Evolutionary conservation across 2,329 filamentous ascomycete genomes (phyloP).

Genomic region (Shiraia sp.): DNA sequence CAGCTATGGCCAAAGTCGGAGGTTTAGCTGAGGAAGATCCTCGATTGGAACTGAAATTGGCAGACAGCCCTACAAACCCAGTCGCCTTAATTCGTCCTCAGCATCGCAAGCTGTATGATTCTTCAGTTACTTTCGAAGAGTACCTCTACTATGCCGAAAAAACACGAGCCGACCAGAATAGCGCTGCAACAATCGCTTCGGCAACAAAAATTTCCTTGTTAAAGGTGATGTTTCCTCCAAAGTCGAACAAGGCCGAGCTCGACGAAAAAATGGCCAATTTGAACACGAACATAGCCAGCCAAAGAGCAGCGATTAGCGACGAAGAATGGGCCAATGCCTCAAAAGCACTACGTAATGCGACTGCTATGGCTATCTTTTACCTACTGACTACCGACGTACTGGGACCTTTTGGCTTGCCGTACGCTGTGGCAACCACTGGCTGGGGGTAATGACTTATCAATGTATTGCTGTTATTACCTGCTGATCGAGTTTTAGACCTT

Average conservation of each 20-base stretch:
- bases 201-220: neutral
- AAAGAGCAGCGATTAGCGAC: slow-evolving; percentile 23
- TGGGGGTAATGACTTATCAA: slow-evolving; percentile 1
- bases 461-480: slow-evolving; percentile 14
- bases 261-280: slow-evolving; percentile 5
- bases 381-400: slow-evolving; percentile 52
- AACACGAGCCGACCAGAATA: slow-evolving; percentile 41
- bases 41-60: slow-evolving; percentile 1
- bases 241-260: neutral
- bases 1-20: slow-evolving; percentile 3
- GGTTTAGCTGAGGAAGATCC: slow-evolving; percentile 3
- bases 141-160: slow-evolving; percentile 46
- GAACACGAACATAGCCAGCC: slow-evolving; percentile 1
- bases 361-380: slow-evolving; percentile 45
- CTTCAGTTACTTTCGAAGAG: slow-evolving; percentile 38
- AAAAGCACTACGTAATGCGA: slow-evolving; percentile 41
- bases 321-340: slow-evolving; percentile 41
- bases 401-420: slow-evolving; percentile 43
- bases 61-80: neutral
- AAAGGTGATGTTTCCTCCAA: slow-evolving; percentile 3
- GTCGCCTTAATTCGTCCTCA: slow-evolving; percentile 1
- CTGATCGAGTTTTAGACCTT: slow-evolving; percentile 40
- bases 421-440: slow-evolving; percentile 19
- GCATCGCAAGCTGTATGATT: slow-evolving; percentile 5
- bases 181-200: slow-evolving; percentile 4